Percentiles rank a stretch among this genome's conserved stretches.
Conservation (phyloP, 129 eudicot genomes). For the Flaveria ramosissima region DNA sequence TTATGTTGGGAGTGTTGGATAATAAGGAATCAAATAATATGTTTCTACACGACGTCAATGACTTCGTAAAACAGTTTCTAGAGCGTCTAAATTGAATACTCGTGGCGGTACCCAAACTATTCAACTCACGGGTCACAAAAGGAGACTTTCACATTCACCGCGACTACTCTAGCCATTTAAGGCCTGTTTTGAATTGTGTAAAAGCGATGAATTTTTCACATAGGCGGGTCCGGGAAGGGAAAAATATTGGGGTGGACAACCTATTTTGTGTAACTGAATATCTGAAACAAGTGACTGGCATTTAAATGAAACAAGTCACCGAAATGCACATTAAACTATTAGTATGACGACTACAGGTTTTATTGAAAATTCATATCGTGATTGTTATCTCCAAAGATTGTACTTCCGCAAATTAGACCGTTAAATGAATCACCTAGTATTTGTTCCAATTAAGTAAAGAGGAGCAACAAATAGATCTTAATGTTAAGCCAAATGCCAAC, state of each 20-base stretch:
- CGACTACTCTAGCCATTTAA: too few relatives aligned
- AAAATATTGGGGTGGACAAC: too few relatives aligned
- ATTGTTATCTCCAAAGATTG: constrained; percentile 13
- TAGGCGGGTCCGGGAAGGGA: too few relatives aligned
- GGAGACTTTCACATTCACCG: too few relatives aligned
- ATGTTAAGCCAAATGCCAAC: neutral
- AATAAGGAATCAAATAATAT: too few relatives aligned
- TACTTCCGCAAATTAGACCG: constrained; percentile 31
- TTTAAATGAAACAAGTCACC: neutral
- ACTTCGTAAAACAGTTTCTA: constrained; percentile 29
- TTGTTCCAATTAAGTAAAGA: constrained; percentile 20
- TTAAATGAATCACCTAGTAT: constrained; percentile 14
- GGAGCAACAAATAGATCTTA: constrained; percentile 27
- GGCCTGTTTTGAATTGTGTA: too few relatives aligned
- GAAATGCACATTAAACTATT: constrained; percentile 7
- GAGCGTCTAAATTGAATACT: neutral
- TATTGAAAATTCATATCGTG: constrained; percentile 6
- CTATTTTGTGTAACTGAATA: neutral
- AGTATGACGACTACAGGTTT: constrained; percentile 8
- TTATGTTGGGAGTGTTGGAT: neutral
- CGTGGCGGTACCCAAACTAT: neutral
- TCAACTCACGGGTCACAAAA: neutral
- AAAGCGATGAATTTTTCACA: too few relatives aligned
- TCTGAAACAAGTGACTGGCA: neutral
- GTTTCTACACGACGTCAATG: constrained; percentile 14